Evolutionary conservation across 495 filamentous ascomycete genomes (phyloP).

Genomic region (Haplographium delicatum): DNA sequence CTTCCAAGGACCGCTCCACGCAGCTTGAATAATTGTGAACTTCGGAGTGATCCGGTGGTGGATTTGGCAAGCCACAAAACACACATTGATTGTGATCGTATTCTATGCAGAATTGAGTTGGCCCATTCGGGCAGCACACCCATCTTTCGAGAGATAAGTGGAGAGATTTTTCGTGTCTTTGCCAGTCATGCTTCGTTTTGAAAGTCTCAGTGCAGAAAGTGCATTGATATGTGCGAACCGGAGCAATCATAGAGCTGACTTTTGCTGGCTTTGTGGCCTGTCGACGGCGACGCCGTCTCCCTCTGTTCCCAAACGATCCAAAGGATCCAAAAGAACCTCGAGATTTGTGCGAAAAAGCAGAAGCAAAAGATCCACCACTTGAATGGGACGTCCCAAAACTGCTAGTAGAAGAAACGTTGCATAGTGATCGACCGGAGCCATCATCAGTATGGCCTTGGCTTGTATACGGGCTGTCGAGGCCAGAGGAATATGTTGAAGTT

Average conservation of each 20-base stretch:
- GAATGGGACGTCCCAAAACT: slow-evolving; percentile 68
- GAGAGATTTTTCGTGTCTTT: slow-evolving; percentile 74
- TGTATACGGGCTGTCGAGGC: slow-evolving; percentile 38
- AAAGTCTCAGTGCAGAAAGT: slow-evolving; percentile 82
- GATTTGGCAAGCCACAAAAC: slow-evolving; percentile 59
- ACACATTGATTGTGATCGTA: slow-evolving; percentile 51
- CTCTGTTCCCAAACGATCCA: slow-evolving; percentile 63
- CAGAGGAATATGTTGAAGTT: slow-evolving; percentile 46
- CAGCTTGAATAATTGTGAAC: slow-evolving; percentile 68
- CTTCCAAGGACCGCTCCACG: slow-evolving; percentile 54
- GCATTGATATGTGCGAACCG: slow-evolving; percentile 55
- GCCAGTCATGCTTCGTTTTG: slow-evolving; percentile 81
- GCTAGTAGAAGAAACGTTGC: slow-evolving; percentile 64
- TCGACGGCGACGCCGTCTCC: slow-evolving; percentile 63
- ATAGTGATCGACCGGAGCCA: slow-evolving; percentile 64
- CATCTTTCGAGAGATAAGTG: slow-evolving; percentile 74
- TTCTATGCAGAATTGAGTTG: slow-evolving; percentile 22
- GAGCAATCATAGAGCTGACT: slow-evolving; percentile 28
- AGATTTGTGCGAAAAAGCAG: slow-evolving; percentile 66
- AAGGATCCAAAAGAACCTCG: slow-evolving; percentile 63
- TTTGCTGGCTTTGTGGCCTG: slow-evolving; percentile 44
- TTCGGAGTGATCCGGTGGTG: slow-evolving; percentile 57
- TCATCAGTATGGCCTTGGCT: slow-evolving; percentile 51
- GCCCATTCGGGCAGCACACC: slow-evolving; percentile 68
- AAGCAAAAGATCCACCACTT: slow-evolving; percentile 63